Conservation (phyloP, 2,329 filamentous ascomycete genomes). For the Xylaria sp. region DNA sequence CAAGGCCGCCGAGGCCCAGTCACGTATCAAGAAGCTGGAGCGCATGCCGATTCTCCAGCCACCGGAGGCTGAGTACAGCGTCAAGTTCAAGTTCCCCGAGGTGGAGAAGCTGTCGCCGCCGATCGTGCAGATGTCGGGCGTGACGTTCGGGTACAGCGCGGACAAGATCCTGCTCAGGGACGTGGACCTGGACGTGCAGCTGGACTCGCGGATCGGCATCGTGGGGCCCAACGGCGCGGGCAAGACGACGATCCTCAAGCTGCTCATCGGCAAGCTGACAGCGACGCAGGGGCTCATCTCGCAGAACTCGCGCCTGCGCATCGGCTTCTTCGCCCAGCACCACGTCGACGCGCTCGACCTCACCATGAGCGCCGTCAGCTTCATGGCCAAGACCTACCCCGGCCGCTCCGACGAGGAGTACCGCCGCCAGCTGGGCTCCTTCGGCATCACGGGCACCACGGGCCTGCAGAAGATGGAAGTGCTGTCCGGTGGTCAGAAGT, state of each 20-base stretch:
- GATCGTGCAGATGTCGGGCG: conserved; percentile 95
- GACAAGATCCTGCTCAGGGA: conserved; percentile 82
- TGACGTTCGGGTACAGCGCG: conserved; percentile 84
- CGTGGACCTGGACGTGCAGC: conserved; percentile 94
- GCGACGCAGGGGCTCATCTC: conserved; percentile 83
- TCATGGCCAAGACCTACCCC: conserved; percentile 93
- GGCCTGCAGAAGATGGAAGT: conserved; percentile 95
- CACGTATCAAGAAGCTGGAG: conserved; percentile 98
- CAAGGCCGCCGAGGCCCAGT: conserved; percentile 97
- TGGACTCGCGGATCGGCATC: conserved; percentile 97
- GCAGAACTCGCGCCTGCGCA: conserved; percentile 82
- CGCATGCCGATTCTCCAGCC: conserved; percentile 91
- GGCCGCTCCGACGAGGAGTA: conserved; percentile 96
- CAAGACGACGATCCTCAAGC: conserved; percentile 97
- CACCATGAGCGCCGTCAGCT: conserved; percentile 85
- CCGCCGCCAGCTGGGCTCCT: conserved; percentile 89
- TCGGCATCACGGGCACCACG: conserved; percentile 89
- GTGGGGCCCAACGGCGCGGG: conserved; percentile 99
- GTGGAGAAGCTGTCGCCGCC: conserved; percentile 97
- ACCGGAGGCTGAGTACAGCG: conserved; percentile 92
- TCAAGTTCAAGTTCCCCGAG: conserved; percentile 96
- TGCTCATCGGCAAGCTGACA: conserved; percentile 86
- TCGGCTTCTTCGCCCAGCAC: conserved; percentile 98
- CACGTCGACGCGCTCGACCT: conserved; percentile 96
- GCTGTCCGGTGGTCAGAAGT: conserved; percentile 96